Evolutionary conservation across 2,329 filamentous ascomycete species (phyloP), one percentile per base, ranked within the genome.

Genomic region (Exserohilum turcica): DNA sequence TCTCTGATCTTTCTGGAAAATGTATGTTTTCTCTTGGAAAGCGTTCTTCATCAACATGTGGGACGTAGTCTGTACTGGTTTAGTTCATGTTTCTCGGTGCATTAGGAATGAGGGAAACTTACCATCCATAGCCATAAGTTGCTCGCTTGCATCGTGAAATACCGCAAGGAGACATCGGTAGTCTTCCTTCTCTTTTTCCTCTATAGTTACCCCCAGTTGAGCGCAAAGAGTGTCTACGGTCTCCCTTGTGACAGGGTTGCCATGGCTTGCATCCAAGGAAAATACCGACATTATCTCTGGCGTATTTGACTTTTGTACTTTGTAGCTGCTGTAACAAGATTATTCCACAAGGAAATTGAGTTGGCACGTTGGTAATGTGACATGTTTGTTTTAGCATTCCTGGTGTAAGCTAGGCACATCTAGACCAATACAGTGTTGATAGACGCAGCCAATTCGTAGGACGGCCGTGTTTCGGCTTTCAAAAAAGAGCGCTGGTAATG

Each of bases 111-210:
- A 71, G 63, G 3, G 55, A 64, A 71, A 67, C 27, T 70, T 53
- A 60, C 59, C 57, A 5, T 60, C 59, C 67, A 75, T 69, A 5
- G 63, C 63, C 73, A 76, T 75, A 13, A 77, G 32, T 15, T 73
- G 66, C 40, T 71, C 68, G 12, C 70, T 72, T 16, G 70, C 65
- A 53, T 77, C 75, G 47, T 76, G 74, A 37, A 76, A 75, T 0
- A 74, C 73, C 3, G 74, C 75, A 6, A 77, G 61, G 13, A 77
- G 58, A 28, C 67, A 67, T 21, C 64, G 60, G 47, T 76, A 76
- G 15, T 75, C 74, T 16, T 76, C 74, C 44, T 72, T 69, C 39
- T 77, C 73, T 19, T 70, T 58, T 48, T 70, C 60, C 28, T 71
- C 60, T 51, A 76, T 63, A 2, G 37, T 64, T 13, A 77, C 70